A percentile compares a stretch with the other conserved stretches of the same genome.
Conservation (phyloP, 2,329 filamentous ascomycete genomes). For the Calonectria pseudoturangicola region DNA sequence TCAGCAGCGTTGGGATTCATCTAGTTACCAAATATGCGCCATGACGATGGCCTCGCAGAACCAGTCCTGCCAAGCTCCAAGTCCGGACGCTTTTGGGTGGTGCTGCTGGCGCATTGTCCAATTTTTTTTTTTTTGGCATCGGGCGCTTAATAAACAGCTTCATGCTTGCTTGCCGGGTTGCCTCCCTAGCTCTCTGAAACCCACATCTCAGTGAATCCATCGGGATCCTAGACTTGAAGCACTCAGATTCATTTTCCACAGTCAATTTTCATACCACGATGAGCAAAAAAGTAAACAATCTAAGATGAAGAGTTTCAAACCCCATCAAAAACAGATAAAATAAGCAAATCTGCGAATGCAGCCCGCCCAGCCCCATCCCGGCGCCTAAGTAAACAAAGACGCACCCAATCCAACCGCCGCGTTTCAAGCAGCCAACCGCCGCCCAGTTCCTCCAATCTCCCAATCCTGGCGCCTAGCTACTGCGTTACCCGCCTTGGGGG, state of each 20-base stretch:
- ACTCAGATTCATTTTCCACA: not conserved
- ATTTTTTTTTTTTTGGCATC: conserved; percentile 23
- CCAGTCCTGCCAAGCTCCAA: too few relatives aligned
- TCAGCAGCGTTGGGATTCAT: conserved; percentile 48
- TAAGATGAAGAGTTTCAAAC: not conserved
- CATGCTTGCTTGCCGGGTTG: conserved; percentile 37
- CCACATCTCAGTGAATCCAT: conserved; percentile 4
- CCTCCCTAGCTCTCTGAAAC: conserved; percentile 41
- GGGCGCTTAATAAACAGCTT: conserved; percentile 22
- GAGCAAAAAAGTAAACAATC: not conserved
- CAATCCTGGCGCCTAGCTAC: conserved; percentile 26
- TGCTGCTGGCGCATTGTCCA: not conserved
- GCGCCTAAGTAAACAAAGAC: conserved; percentile 38
- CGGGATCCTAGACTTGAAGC: not conserved
- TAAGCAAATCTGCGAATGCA: conserved; percentile 21
- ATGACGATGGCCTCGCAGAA: conserved; percentile 30
- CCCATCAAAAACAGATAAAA: not conserved
- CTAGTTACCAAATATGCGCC: conserved; percentile 1
- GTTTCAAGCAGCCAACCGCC: conserved; percentile 38
- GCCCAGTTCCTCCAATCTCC: conserved; percentile 24
- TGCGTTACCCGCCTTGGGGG: conserved; percentile 8
- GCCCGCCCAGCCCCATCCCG: conserved; percentile 22
- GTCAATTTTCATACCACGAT: conserved; percentile 9
- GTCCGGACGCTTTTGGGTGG: not conserved
- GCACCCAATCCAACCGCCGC: conserved; percentile 29